Evolutionary conservation across 306 rosid species (phyloP).

Genomic region (Bauhinia variegata): DNA sequence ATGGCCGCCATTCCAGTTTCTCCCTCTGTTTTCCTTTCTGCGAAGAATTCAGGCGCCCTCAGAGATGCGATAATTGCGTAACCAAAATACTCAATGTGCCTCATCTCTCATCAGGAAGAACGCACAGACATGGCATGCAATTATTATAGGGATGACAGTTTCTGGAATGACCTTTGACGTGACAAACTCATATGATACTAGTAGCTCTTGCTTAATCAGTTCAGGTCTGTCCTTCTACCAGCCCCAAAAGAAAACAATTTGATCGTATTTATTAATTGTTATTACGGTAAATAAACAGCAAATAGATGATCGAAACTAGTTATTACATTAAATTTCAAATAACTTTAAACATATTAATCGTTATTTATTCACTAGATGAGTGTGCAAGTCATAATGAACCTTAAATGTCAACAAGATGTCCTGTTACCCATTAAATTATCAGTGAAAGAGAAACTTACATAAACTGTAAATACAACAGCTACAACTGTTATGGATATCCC

Average conservation of each 20-base stretch:
- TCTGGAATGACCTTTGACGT: not conserved
- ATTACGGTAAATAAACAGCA: no score
- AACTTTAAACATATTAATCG: no score
- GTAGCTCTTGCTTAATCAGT: not conserved
- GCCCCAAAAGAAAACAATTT: not conserved
- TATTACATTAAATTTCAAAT: no score
- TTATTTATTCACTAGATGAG: not conserved
- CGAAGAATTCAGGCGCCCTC: no score
- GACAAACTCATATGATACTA: not conserved
- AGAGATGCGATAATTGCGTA: no score
- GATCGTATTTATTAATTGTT: no score
- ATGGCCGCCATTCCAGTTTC: no score
- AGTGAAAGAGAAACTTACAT: slow-evolving; percentile 56
- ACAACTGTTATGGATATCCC: slow-evolving; percentile 72
- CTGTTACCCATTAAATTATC: slow-evolving; percentile 9
- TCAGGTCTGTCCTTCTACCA: not conserved
- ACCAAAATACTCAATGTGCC: no score
- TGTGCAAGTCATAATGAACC: not conserved
- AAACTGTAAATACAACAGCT: slow-evolving; percentile 66
- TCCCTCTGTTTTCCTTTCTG: no score
- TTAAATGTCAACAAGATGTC: not conserved
- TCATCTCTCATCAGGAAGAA: no score
- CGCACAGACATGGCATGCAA: not conserved
- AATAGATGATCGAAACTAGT: no score
- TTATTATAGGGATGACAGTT: not conserved